Evolutionary conservation across 768 basidiomycete species (phyloP).

Genomic region (Postia placenta): DNA sequence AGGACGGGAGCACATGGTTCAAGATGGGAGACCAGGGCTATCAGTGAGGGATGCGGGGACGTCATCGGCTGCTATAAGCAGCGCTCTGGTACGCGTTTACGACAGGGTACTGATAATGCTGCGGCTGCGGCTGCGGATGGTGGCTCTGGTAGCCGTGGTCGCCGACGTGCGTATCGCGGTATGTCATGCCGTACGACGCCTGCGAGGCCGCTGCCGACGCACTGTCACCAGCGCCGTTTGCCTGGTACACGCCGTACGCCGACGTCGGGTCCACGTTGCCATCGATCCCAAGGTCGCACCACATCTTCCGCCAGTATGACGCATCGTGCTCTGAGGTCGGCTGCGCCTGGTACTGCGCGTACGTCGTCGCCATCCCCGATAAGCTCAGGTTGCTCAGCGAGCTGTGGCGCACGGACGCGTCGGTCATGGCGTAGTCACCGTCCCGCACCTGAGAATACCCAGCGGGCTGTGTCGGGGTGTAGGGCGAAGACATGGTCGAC

Average conservation of each 20-base stretch:
- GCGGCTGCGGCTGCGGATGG: neutral
- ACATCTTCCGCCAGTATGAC: slow-evolving; percentile 71
- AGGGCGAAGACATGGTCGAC: neutral
- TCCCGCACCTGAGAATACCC: neutral
- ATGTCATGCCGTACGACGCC: neutral
- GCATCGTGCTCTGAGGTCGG: slow-evolving; percentile 45
- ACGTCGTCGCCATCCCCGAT: neutral
- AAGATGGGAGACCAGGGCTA: neutral
- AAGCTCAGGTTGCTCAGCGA: neutral
- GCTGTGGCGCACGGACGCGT: neutral
- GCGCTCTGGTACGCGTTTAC: neutral
- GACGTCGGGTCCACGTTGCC: slow-evolving; percentile 26
- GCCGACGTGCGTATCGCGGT: neutral
- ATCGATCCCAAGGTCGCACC: slow-evolving; percentile 66
- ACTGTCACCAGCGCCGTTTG: neutral
- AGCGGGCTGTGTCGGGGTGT: neutral
- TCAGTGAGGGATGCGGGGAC: too few relatives aligned
- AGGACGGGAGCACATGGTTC: neutral
- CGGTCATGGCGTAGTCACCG: neutral
- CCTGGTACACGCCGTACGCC: neutral
- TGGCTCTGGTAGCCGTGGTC: neutral
- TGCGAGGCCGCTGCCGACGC: too few relatives aligned
- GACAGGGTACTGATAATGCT: neutral
- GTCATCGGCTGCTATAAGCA: neutral
- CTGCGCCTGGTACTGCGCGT: slow-evolving; percentile 4